phyloP scores from a whole-genome alignment of 2,329 filamentous ascomycete genomes.

The Sarocladium brachiariae region DNA sequence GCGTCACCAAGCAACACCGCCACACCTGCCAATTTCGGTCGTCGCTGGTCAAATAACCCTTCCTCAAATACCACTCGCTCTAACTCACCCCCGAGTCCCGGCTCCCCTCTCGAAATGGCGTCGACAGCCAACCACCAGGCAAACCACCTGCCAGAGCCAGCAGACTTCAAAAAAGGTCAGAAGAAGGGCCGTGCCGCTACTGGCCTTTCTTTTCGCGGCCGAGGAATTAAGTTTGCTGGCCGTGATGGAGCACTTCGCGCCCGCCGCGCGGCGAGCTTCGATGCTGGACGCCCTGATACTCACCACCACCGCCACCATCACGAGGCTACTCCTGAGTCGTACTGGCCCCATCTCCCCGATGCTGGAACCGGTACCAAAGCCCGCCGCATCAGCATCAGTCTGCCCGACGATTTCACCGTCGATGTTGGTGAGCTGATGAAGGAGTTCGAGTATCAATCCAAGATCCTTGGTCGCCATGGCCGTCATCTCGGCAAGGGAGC shows the following conservation, averaged over 20 bases:
- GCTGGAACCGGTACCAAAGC: conserved; percentile 71
- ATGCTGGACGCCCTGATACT: conserved; percentile 22
- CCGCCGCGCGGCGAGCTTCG: conserved; percentile 43
- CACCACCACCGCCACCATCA: conserved; percentile 17
- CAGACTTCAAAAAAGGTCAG: conserved; percentile 34
- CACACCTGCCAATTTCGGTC: conserved; percentile 15
- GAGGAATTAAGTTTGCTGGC: conserved; percentile 39
- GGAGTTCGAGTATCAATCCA: conserved; percentile 65
- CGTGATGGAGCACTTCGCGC: conserved; percentile 17
- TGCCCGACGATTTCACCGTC: conserved; percentile 68
- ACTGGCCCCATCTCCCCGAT: conserved; percentile 57
- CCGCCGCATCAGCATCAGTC: conserved; percentile 65
- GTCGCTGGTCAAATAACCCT: conserved; percentile 40
- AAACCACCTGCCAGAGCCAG: conserved; percentile 31
- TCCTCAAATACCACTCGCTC: conserved; percentile 40
- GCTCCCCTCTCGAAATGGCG: conserved; percentile 37
- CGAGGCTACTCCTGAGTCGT: conserved; percentile 32
- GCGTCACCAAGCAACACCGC: neutral
- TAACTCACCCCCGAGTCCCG: conserved; percentile 44
- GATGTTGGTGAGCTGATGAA: conserved; percentile 61
- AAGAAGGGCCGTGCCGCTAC: conserved; percentile 46
- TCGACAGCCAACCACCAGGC: conserved; percentile 17
- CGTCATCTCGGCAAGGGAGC: conserved; percentile 76
- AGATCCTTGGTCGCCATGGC: conserved; percentile 64
- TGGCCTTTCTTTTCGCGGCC: conserved; percentile 40